Conservation (phyloP, 805 yeast genomes). For the Starmerella potacharoeniae region DNA sequence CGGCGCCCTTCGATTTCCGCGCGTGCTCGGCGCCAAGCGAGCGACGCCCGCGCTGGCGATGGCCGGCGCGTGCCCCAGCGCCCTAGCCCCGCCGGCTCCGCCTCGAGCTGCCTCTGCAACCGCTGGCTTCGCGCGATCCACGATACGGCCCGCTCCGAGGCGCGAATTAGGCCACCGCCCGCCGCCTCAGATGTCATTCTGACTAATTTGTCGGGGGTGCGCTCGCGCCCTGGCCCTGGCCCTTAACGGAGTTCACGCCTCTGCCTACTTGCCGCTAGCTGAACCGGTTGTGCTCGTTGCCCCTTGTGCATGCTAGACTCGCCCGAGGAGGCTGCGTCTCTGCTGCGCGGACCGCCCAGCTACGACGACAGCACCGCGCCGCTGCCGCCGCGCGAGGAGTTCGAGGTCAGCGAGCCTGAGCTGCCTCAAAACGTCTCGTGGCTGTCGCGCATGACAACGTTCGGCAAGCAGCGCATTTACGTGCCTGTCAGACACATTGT, state of each 20-base stretch:
- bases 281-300: background rate
- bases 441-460: slow-evolving; percentile 10
- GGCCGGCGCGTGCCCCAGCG: no score
- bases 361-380: slow-evolving; percentile 2
- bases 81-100: no score
- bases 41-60: no score
- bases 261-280: background rate
- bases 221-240: background rate
- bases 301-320: background rate
- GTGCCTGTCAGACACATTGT: slow-evolving; percentile 35
- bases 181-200: background rate
- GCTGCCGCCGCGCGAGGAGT: slow-evolving; percentile 5
- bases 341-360: slow-evolving; percentile 11
- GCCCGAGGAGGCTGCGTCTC: slow-evolving; percentile 7
- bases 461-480: slow-evolving; percentile 24
- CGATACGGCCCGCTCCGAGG: no score
- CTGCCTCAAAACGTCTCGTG: background rate
- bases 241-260: background rate
- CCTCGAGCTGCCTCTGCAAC: no score
- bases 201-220: background rate
- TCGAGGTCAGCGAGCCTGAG: slow-evolving; percentile 15
- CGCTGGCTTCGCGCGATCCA: no score
- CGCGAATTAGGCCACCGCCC: no score
- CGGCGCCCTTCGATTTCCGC: no score
- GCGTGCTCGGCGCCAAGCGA: no score